Evolutionary conservation across 2,329 filamentous ascomycete species (phyloP), one percentile per base, ranked within the genome.

Genomic region (Westerdykella ornata): DNA sequence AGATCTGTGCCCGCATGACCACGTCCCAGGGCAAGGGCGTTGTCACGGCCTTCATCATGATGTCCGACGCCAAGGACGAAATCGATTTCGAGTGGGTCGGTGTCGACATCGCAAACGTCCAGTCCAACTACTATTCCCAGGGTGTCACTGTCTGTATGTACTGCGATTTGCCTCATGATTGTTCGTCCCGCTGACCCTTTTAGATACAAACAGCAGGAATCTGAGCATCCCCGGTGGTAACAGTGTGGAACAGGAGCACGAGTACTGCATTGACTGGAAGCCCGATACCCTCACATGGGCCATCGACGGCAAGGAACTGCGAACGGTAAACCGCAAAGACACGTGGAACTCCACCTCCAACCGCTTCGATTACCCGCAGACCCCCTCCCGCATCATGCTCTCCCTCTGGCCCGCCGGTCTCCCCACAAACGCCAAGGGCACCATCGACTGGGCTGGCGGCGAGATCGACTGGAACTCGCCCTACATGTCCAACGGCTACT

Each of bases 81-180:
- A 95, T 98, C 58, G 92, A 98, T 71, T 97, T 88, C 64, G 92
- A 98, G 67, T 97, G 85, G 65, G 78, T 98, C 41, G 92, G 92
- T 51, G 77, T 77, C 34, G 86, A 96, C 59, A 73, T 94, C 47
- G 61, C 73, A 35, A 78, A 76, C 48, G 86, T 84, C 14, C 89
- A 98, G 72, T 92, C 88, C 63, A 98, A 98, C 72, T 98, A 82
- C 74, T 98, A 96, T 71, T 96, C 84, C 71, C 89, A 96, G 71
- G 92, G 92, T 60, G 83, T 96, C 49, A 83, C 87, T 30, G 76
- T 90, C 66, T 97, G 88, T 94, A 74, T 73, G 86, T 72, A 26
- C 30, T 33, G 4, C 8, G 8, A 8, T 15, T 13, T 9, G 3
- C 11, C 16, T 33, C n/a, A 3, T 9, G 6, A 3, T 15, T 1